These are phyloP conservation scores for Carpinus fangiana DNA, from an alignment of 306 rosid genomes.

Conservation along the genomic window DNA sequence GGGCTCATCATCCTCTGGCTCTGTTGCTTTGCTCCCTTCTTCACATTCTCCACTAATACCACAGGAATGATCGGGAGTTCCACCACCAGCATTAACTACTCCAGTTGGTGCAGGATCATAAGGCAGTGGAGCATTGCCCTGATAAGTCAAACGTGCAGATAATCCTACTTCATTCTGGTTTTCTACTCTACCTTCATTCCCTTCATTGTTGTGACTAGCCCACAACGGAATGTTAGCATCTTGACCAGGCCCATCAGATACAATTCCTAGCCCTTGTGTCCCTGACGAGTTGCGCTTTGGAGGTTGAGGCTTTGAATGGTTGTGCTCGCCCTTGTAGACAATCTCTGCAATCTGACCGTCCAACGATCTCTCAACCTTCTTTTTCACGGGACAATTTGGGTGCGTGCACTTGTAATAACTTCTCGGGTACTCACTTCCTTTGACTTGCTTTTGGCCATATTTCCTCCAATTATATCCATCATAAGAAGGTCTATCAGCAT, in stretches of 20 bases:
- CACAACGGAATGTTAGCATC: conserved; percentile 37
- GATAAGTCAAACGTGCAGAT: conserved; percentile 33
- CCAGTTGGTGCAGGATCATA: conserved; percentile 38
- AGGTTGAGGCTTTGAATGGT: conserved; percentile 84
- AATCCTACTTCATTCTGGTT: conserved; percentile 46
- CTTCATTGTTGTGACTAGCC: conserved; percentile 48
- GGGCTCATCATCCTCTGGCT: conserved; percentile 54
- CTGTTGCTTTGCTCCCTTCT: conserved; percentile 64
- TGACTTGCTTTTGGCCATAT: conserved; percentile 97
- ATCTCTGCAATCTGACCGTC: conserved; percentile 92
- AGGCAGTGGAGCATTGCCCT: conserved; percentile 35
- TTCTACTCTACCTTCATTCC: conserved; percentile 54
- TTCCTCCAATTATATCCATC: conserved; percentile 98
- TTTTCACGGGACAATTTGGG: conserved; percentile 90
- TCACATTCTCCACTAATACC: conserved; percentile 71
- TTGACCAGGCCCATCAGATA: conserved; percentile 52
- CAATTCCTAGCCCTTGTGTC: conserved; percentile 53
- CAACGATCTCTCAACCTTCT: conserved; percentile 91
- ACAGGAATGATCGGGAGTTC: conserved; percentile 55
- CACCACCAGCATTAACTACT: conserved; percentile 35
- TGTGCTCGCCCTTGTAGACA: conserved; percentile 94
- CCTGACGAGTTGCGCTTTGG: conserved; percentile 56
- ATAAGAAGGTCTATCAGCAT: conserved; percentile 71
- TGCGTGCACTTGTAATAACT: conserved; percentile 95
- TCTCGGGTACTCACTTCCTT: conserved; percentile 92